phyloP scores from a whole-genome alignment of 192 early-diverging fungal species.

The Thamnidium elegans region DNA sequence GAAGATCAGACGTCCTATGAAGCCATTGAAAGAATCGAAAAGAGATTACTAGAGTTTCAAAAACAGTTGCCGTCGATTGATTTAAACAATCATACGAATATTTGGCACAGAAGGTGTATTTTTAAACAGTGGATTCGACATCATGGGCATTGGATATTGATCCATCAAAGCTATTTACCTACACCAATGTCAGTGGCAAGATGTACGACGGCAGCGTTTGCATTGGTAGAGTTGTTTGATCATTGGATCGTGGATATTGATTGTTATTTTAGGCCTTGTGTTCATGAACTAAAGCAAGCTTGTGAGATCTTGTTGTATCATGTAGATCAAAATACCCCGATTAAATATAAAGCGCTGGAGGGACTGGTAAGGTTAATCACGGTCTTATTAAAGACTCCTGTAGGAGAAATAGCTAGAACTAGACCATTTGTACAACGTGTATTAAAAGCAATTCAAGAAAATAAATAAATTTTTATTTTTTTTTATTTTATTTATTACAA shows the following conservation, averaged over 20 bases:
- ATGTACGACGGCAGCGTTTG: conserved; percentile 32
- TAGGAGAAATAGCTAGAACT: conserved; percentile 31
- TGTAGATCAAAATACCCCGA: conserved; percentile 10
- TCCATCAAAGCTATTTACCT: conserved; percentile 36
- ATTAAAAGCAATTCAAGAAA: not conserved
- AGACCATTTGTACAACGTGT: conserved; percentile 32
- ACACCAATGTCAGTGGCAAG: conserved; percentile 23
- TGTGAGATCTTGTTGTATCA: conserved; percentile 37
- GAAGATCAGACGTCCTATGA: conserved; percentile 15
- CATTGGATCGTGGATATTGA: conserved; percentile 30
- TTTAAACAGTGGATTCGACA: conserved; percentile 33
- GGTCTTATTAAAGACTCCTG: conserved; percentile 28
- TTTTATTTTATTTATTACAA: not conserved
- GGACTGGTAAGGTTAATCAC: conserved; percentile 16
- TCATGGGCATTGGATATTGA: conserved; percentile 34
- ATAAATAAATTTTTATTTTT: too few species aligned
- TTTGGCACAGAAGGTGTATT: conserved; percentile 24
- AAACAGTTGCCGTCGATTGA: conserved; percentile 8
- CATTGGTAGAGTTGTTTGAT: conserved; percentile 31
- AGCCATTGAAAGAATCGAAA: conserved; percentile 33
- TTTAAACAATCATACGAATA: conserved; percentile 5
- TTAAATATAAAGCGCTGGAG: conserved; percentile 18
- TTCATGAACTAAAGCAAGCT: conserved; percentile 35
- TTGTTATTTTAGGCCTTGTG: conserved; percentile 38
- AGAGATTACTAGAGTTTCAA: conserved; percentile 5